A percentile compares a stretch with the other conserved stretches of the same genome.
Conservation (phyloP, 1,284 basidiomycete species). For the Boletellus dicymbophilus region DNA sequence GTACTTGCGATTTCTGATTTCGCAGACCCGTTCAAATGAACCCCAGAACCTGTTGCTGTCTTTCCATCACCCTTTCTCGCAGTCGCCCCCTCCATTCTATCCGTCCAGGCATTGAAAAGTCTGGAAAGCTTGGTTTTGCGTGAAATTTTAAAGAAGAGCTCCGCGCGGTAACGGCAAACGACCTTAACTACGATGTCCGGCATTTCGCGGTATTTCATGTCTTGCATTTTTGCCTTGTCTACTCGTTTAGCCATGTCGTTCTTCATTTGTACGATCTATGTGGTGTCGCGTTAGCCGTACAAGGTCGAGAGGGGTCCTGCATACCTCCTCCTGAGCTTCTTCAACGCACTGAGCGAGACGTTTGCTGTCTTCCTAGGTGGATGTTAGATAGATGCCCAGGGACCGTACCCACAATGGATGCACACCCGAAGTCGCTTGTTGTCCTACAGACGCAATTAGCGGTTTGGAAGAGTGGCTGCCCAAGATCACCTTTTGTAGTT, state of each 20-base stretch:
- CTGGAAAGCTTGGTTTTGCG: conserved; percentile 81
- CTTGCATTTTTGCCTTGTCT: conserved; percentile 72
- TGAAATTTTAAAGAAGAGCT: conserved; percentile 86
- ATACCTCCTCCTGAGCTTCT: conserved; percentile 79
- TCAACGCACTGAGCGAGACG: conserved; percentile 75
- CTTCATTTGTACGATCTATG: conserved; percentile 74
- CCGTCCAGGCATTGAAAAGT: conserved; percentile 84
- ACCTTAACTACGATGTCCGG: conserved; percentile 85
- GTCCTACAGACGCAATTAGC: conserved; percentile 51
- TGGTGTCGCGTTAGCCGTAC: conserved; percentile 12
- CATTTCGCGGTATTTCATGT: conserved; percentile 74
- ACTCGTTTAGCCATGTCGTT: conserved; percentile 73
- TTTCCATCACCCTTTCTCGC: conserved; percentile 42
- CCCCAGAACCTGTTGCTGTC: conserved; percentile 23
- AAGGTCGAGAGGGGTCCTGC: conserved; percentile 7
- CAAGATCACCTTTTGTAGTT: conserved; percentile 73
- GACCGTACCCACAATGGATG: conserved; percentile 1
- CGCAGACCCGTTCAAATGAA: conserved; percentile 46
- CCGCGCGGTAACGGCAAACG: conserved; percentile 81
- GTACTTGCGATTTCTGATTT: conserved; percentile 46
- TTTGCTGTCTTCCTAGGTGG: conserved; percentile 74
- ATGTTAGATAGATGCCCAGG: conserved; percentile 22
- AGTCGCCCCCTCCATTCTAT: conserved; percentile 68
- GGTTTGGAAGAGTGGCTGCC: background rate
- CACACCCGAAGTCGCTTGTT: conserved; percentile 81